These are phyloP conservation scores for Fusarium keratoplasticum DNA, from an alignment of 2,329 filamentous ascomycete genomes.

Conservation along the genomic window DNA sequence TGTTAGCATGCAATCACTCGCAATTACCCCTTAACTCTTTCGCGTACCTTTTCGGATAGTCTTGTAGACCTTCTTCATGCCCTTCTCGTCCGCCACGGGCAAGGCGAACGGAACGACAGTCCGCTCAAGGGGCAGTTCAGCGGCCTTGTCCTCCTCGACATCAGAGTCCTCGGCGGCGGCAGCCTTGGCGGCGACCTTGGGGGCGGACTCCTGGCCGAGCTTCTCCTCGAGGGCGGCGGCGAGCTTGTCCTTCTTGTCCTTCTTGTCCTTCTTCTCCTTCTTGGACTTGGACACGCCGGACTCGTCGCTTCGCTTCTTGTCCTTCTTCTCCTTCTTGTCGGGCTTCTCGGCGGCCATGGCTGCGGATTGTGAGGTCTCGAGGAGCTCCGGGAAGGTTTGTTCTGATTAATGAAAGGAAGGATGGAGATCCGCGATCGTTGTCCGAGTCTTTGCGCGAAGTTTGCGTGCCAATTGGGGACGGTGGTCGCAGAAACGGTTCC, in stretches of 20 bases:
- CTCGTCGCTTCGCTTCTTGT: constrained; percentile 69
- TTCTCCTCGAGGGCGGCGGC: constrained; percentile 74
- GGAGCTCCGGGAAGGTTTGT: constrained; percentile 16
- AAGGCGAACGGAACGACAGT: constrained; percentile 86
- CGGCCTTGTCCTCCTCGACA: constrained; percentile 60
- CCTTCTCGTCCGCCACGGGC: constrained; percentile 84
- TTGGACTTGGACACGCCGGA: constrained; percentile 66
- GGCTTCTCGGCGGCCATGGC: constrained; percentile 62
- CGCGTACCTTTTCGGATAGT: constrained; percentile 66
- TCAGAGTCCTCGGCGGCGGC: constrained; percentile 59
- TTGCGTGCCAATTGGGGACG: constrained; percentile 37
- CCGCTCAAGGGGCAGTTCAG: constrained; percentile 57
- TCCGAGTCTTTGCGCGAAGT: constrained; percentile 16
- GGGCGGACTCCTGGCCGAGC: constrained; percentile 66
- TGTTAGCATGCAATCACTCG: constrained; percentile 22
- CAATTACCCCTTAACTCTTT: not conserved
- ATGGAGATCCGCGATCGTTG: constrained; percentile 11
- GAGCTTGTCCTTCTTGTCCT: constrained; percentile 80
- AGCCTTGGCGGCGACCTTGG: constrained; percentile 53
- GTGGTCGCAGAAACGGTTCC: constrained; percentile 39
- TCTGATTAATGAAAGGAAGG: not conserved
- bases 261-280: constrained; percentile 75
- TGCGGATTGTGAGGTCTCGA: constrained; percentile 31
- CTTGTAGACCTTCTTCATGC: constrained; percentile 71
- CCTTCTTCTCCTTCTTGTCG: constrained; percentile 68